Percentiles rank a stretch among this genome's conserved stretches.
Evolutionary conservation across 208 protist species (phyloP).

Genomic region (Wallacemonas sp.): DNA sequence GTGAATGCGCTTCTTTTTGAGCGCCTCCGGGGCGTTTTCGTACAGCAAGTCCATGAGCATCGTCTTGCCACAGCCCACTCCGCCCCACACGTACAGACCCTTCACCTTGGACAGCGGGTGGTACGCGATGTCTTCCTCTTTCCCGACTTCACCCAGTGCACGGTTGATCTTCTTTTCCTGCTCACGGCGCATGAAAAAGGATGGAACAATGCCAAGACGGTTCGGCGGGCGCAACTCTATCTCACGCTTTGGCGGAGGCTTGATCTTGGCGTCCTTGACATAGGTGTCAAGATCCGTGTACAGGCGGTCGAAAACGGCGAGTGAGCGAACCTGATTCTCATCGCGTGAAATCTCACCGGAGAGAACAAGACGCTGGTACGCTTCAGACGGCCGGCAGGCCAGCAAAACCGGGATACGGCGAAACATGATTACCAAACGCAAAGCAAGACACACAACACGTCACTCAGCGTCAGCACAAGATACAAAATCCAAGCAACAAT

Average conservation of each 20-base stretch:
- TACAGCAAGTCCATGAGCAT: slow-evolving; percentile 97
- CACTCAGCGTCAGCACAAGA: too few species aligned
- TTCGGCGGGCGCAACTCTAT: slow-evolving; percentile 82
- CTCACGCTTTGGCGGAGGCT: slow-evolving; percentile 41
- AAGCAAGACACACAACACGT: too few species aligned
- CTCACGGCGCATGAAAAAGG: slow-evolving; percentile 72
- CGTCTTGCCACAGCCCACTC: slow-evolving; percentile 96
- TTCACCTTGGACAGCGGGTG: slow-evolving; percentile 86
- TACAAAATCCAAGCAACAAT: too few species aligned
- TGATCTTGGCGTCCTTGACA: slow-evolving; percentile 31
- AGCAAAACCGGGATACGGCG: slow-evolving; percentile 35
- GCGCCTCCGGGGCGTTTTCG: slow-evolving; percentile 60
- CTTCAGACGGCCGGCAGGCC: slow-evolving; percentile 46
- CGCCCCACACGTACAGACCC: slow-evolving; percentile 94
- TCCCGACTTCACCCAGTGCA: slow-evolving; percentile 39
- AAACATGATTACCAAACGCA: slow-evolving; percentile 48
- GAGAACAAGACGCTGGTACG: slow-evolving; percentile 55
- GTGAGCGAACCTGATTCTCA: slow-evolving; percentile 52
- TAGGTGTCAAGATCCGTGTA: slow-evolving; percentile 77
- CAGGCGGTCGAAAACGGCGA: slow-evolving; percentile 82
- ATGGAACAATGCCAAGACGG: slow-evolving; percentile 77
- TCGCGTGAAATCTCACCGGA: slow-evolving; percentile 57
- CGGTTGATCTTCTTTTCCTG: slow-evolving; percentile 73
- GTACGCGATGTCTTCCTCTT: slow-evolving; percentile 32
- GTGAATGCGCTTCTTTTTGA: slow-evolving; percentile 93